A percentile compares a stretch with the other conserved stretches of the same genome.
Evolutionary conservation across 192 early-diverging fungal genomes (phyloP).

Genomic region (Podochytrium sp.): DNA sequence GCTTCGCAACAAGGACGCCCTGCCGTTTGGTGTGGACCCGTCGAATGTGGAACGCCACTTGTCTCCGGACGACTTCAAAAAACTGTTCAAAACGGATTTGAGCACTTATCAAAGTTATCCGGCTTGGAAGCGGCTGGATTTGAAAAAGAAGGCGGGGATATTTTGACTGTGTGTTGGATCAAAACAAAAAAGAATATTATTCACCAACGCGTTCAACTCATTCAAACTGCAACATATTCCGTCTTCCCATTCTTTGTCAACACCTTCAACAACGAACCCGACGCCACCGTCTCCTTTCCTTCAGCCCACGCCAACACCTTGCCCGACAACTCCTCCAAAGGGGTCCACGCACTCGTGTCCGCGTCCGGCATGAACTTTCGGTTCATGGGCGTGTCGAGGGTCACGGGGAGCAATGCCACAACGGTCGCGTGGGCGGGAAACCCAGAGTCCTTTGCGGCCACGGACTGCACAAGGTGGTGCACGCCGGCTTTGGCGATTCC

Average conservation of each 20-base stretch:
- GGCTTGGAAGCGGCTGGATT: conserved; percentile 37
- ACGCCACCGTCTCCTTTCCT: conserved; percentile 45
- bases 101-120: conserved; percentile 31
- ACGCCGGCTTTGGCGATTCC: conserved; percentile 93
- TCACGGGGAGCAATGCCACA: conserved; percentile 64
- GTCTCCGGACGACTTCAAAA: conserved; percentile 33
- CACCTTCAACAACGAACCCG: conserved; percentile 68
- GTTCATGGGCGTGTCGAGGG: conserved; percentile 91
- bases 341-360: conserved; percentile 85
- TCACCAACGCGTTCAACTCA: too few species aligned
- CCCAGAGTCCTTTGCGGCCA: conserved; percentile 73
- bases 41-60: conserved; percentile 41
- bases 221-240: conserved; percentile 45
- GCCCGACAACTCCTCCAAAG: conserved; percentile 71
- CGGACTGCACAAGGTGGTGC: conserved; percentile 82
- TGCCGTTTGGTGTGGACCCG: conserved; percentile 45
- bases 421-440: conserved; percentile 71
- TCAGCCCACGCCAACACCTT: conserved; percentile 67
- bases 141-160: conserved; percentile 41
- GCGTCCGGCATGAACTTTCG: conserved; percentile 83
- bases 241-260: conserved; percentile 64
- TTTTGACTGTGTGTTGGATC: conserved; percentile 7
- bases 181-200: too few species aligned
- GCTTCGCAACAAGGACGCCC: conserved; percentile 24
- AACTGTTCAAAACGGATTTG: conserved; percentile 33